phyloP scores from a whole-genome alignment of 2,329 filamentous ascomycete genomes.

The Diaporthe vaccinii region DNA sequence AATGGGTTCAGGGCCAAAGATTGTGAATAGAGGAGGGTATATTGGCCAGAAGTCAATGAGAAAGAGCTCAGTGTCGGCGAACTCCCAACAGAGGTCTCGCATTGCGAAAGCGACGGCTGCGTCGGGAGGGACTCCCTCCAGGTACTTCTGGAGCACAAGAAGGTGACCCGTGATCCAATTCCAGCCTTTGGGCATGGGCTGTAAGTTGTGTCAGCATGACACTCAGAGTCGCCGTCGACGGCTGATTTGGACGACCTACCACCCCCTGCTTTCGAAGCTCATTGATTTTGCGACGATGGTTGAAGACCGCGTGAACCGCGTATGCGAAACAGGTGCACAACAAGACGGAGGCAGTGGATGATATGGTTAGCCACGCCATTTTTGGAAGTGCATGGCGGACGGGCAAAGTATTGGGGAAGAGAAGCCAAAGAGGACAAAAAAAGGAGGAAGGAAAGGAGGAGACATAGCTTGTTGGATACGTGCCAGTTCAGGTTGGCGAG shows the following conservation, averaged over 20 bases:
- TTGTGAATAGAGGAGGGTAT: slow-evolving; percentile 13
- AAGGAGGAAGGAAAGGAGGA: not conserved
- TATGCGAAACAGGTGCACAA: slow-evolving; percentile 9
- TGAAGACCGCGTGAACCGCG: not conserved
- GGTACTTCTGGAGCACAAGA: slow-evolving; percentile 21
- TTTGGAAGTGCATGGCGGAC: not conserved
- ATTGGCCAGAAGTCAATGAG: slow-evolving; percentile 29
- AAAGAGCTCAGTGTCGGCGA: slow-evolving; percentile 12
- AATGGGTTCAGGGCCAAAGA: slow-evolving; percentile 14
- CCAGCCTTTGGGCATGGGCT: slow-evolving; percentile 22
- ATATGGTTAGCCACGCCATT: slow-evolving; percentile 4
- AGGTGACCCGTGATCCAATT: slow-evolving; percentile 27
- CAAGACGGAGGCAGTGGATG: not conserved
- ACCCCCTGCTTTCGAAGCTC: slow-evolving; percentile 19
- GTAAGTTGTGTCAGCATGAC: not conserved
- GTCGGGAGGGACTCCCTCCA: slow-evolving; percentile 7
- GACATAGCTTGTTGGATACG: not conserved
- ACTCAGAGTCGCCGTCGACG: not conserved
- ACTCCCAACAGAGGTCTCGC: slow-evolving; percentile 14
- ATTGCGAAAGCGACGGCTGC: slow-evolving; percentile 13
- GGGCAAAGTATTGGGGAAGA: not conserved
- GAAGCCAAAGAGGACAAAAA: no score
- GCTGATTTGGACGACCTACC: not conserved
- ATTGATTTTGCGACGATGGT: slow-evolving; percentile 21
- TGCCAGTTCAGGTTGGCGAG: not conserved